Evolutionary conservation across 148 eudicot genomes (phyloP).

Genomic region (Persicaria tinctoria): DNA sequence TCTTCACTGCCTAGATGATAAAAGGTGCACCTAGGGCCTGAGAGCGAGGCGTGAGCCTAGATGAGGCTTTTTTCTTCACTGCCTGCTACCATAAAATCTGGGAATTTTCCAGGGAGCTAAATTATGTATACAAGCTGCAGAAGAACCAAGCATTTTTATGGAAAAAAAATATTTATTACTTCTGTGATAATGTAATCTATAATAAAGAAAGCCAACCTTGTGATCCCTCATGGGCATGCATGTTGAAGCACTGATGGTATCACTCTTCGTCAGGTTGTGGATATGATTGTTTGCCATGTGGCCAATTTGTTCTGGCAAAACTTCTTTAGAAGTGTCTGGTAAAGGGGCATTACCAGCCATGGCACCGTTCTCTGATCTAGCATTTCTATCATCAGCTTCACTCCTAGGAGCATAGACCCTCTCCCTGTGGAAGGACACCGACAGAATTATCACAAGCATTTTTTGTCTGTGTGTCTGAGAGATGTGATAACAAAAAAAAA

Average conservation of each 20-base stretch:
- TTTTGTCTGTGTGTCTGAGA: neutral
- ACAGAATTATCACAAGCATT: neutral
- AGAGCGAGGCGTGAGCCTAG: too few relatives aligned
- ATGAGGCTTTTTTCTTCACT: too few relatives aligned
- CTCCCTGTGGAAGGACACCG: constrained; percentile 32
- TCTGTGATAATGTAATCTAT: neutral
- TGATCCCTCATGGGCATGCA: constrained; percentile 26
- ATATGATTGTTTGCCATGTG: constrained; percentile 30
- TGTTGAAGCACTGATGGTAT: constrained; percentile 68
- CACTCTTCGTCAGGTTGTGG: constrained; percentile 56
- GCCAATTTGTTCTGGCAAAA: constrained; percentile 1
- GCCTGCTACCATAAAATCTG: neutral
- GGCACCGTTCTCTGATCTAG: constrained; percentile 27
- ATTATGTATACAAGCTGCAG: neutral
- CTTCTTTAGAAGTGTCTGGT: constrained; percentile 15
- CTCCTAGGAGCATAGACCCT: constrained; percentile 57
- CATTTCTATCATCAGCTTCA: constrained; percentile 34
- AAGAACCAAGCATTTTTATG: neutral
- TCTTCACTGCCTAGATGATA: too few relatives aligned
- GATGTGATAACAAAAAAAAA: constrained; percentile 1
- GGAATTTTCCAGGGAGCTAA: neutral
- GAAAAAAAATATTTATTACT: neutral
- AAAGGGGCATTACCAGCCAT: constrained; percentile 30
- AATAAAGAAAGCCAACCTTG: constrained; percentile 26
- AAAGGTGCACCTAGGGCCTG: too few relatives aligned